A percentile compares a stretch with the other conserved stretches of the same genome.
phyloP scores from a whole-genome alignment of 352 stramenopile genomes.

The Bremia lactucae region DNA sequence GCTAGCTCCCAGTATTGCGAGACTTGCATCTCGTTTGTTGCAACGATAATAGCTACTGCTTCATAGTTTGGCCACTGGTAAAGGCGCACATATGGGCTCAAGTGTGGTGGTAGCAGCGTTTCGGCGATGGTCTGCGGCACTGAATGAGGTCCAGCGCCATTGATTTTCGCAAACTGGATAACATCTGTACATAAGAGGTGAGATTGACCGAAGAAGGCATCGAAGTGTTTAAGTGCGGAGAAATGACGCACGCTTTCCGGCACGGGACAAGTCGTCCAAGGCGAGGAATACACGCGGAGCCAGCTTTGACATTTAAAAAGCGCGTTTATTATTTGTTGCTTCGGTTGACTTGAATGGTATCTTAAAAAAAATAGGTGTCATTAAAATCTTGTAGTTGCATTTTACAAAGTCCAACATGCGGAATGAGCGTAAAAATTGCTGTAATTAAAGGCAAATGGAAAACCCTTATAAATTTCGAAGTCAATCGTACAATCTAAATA shows the following conservation, averaged over 20 bases:
- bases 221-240: not conserved
- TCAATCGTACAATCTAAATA: no score
- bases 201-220: not conserved
- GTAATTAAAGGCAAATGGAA: no score
- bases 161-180: constrained; percentile 21
- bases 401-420: no score
- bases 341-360: no score
- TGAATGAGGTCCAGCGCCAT: constrained; percentile 1
- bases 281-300: constrained; percentile 35
- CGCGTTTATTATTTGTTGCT: no score
- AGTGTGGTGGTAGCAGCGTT: constrained; percentile 4
- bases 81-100: constrained; percentile 11
- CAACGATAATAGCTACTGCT: constrained; percentile 25
- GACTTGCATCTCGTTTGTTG: constrained; percentile 15
- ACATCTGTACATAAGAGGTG: constrained; percentile 17
- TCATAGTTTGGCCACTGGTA: constrained; percentile 9
- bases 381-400: no score
- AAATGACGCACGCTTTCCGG: constrained; percentile 35
- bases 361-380: no score
- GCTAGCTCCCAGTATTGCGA: constrained; percentile 31
- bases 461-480: no score
- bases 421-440: no score
- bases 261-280: constrained; percentile 61
- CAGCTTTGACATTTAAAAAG: no score
- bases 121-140: constrained; percentile 4